phyloP scores from a whole-genome alignment of 2,329 filamentous ascomycete genomes.

The Stachybotrys echinatus region DNA sequence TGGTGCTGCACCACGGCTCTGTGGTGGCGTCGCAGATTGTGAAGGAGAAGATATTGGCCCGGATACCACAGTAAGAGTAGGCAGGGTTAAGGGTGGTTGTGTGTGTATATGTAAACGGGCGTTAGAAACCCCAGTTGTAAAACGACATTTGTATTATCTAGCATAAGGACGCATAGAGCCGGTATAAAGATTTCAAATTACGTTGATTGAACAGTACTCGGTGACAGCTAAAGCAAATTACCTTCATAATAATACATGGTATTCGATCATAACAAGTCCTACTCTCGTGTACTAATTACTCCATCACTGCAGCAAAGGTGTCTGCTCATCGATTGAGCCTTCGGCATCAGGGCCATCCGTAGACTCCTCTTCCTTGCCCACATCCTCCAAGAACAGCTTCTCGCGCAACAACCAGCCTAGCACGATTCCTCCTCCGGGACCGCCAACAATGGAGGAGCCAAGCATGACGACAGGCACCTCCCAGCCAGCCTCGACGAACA shows the following conservation, averaged over 20 bases:
- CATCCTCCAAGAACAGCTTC: conserved; percentile 21
- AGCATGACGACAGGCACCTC: conserved; percentile 26
- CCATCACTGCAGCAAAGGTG: conserved; percentile 23
- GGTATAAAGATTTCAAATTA: conserved; percentile 8
- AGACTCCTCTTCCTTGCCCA: conserved; percentile 7
- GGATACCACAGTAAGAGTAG: conserved; percentile 16
- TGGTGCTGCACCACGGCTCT: conserved; percentile 83
- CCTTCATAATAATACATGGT: background rate
- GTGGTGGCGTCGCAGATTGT: conserved; percentile 70
- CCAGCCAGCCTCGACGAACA: conserved; percentile 46
- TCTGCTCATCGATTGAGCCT: conserved; percentile 22
- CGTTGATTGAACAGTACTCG: background rate
- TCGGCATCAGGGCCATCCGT: conserved; percentile 6
- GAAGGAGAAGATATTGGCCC: conserved; percentile 65
- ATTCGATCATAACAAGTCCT: background rate
- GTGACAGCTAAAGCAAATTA: too few species aligned
- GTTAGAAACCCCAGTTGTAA: background rate
- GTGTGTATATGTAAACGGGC: background rate
- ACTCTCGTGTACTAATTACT: background rate
- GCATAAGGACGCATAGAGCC: conserved; percentile 4
- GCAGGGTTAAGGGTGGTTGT: background rate
- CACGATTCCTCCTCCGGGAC: conserved; percentile 32
- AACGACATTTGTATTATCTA: conserved; percentile 1
- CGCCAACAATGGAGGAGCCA: conserved; percentile 22
- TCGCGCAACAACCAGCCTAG: conserved; percentile 35